Conservation (phyloP, 2,329 filamentous ascomycete genomes). For the Nannizziopsis barbatae region DNA sequence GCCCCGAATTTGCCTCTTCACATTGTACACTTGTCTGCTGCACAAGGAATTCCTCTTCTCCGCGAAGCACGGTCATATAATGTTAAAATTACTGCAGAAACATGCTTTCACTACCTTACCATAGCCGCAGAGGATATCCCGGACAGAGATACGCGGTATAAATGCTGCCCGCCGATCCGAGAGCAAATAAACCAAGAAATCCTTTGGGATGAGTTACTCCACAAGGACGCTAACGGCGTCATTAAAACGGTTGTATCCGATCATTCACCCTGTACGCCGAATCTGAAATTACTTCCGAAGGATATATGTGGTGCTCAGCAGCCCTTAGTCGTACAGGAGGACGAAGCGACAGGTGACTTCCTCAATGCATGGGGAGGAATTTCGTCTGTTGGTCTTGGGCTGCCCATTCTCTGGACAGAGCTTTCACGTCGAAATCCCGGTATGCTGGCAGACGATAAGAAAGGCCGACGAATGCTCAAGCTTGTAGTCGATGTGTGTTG, state of each 20-base stretch:
- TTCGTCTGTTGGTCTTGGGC: slow-evolving; percentile 79
- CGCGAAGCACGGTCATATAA: slow-evolving; percentile 60
- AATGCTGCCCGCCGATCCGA: slow-evolving; percentile 89
- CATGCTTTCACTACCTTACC: slow-evolving; percentile 88
- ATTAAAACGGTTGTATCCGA: slow-evolving; percentile 89
- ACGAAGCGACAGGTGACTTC: slow-evolving; percentile 60
- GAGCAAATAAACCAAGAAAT: slow-evolving; percentile 68
- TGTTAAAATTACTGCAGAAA: slow-evolving; percentile 82
- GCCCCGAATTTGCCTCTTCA: slow-evolving; percentile 78
- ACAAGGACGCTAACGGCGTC: slow-evolving; percentile 55
- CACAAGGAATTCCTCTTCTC: slow-evolving; percentile 72
- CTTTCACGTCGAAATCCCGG: slow-evolving; percentile 40
- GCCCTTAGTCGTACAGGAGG: slow-evolving; percentile 22
- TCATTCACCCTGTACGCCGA: slow-evolving; percentile 90
- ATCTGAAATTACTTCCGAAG: slow-evolving; percentile 75
- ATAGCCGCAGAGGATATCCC: slow-evolving; percentile 71
- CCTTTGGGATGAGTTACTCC: slow-evolving; percentile 69
- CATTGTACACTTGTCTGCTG: slow-evolving; percentile 87
- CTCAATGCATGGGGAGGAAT: slow-evolving; percentile 96
- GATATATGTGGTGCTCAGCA: slow-evolving; percentile 41
- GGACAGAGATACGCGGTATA: slow-evolving; percentile 80
- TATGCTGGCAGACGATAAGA: slow-evolving; percentile 27
- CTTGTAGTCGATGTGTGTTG: slow-evolving; percentile 81
- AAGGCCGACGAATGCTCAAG: slow-evolving; percentile 41
- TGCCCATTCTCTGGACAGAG: slow-evolving; percentile 81